phyloP scores from a whole-genome alignment of 345 rosid species.

The Pelargonium nanum region DNA sequence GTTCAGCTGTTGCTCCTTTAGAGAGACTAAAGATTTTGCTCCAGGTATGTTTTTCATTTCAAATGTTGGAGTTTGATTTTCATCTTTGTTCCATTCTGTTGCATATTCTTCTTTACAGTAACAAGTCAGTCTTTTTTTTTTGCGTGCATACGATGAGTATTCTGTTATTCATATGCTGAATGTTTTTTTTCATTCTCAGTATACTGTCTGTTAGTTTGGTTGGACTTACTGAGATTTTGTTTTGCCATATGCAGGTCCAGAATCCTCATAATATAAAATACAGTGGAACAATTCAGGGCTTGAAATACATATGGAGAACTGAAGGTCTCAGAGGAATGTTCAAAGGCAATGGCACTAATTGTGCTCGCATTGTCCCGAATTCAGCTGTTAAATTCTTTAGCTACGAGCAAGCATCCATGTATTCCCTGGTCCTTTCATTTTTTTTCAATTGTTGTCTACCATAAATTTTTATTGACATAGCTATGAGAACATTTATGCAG shows the following conservation, averaged over 20 bases:
- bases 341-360: constrained; percentile 75
- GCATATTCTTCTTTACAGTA: neutral
- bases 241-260: constrained; percentile 55
- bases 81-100: neutral
- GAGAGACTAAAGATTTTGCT: constrained; percentile 63
- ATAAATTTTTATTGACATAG: no score
- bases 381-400: constrained; percentile 92
- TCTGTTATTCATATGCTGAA: neutral
- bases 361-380: constrained; percentile 78
- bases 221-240: constrained; percentile 10
- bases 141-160: no score
- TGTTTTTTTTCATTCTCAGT: neutral
- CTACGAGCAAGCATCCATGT: constrained; percentile 90
- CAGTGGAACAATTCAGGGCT: constrained; percentile 77
- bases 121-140: neutral
- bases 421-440: constrained; percentile 18
- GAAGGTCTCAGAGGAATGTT: constrained; percentile 83
- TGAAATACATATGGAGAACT: constrained; percentile 77
- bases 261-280: constrained; percentile 78
- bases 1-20: constrained; percentile 75
- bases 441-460: constrained; percentile 4
- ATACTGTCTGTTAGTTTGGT: constrained; percentile 2
- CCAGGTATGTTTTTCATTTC: constrained; percentile 33
- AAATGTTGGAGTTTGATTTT: neutral
- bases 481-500: neutral